Evolutionary conservation across 345 rosid species (phyloP), one percentile per base, ranked within the genome.

Genomic region (Salix dunnii): DNA sequence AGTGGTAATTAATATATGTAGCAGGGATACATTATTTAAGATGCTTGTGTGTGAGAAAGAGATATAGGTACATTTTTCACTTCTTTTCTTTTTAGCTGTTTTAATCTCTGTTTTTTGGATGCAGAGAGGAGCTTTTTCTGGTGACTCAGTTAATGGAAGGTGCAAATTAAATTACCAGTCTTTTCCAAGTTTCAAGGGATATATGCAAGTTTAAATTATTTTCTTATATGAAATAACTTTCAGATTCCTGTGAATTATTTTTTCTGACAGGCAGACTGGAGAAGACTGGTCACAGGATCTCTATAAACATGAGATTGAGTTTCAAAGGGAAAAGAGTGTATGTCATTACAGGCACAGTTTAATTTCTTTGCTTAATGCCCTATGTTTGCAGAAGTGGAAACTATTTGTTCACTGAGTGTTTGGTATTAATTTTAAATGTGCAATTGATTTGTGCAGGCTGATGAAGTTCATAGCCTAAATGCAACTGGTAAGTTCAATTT

Each of bases 181-280:
- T 70, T 72, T 62, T 75, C 74, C 18, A 38, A 38, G 68, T 27
- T 36, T 31, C 66, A 48, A 40, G 43, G 11, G 43, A 40, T 48
- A 48, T 64, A 25, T 25, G 33, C 31, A 48, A 14, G 18, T 48
- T 35, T 30, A 7, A 77, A 64, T 62, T 64, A 64, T 36, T 77
- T 65, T 30, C 69, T 46, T 53, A 51, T 36, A 31, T 31, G 16
- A 2, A 30, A 68, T 38, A 55, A 73, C 60, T 33, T 48, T 86
- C 27, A 48, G 30, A 76, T 70, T 82, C 65, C 40, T 80, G 74
- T 72, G 74, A 74, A 74, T 75, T 86, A 71, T 77, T 85, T 77
- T 88, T 76, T 73, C 75, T 86, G 86, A 71, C 91, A 91, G 97
- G 68, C 90, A 87, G 90, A 84, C 62, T 62, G 82, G 76, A 75